A percentile compares a stretch with the other conserved stretches of the same genome.
phyloP scores from a whole-genome alignment of 176 grass and related monocot genomes.

The Puya raimondii region DNA sequence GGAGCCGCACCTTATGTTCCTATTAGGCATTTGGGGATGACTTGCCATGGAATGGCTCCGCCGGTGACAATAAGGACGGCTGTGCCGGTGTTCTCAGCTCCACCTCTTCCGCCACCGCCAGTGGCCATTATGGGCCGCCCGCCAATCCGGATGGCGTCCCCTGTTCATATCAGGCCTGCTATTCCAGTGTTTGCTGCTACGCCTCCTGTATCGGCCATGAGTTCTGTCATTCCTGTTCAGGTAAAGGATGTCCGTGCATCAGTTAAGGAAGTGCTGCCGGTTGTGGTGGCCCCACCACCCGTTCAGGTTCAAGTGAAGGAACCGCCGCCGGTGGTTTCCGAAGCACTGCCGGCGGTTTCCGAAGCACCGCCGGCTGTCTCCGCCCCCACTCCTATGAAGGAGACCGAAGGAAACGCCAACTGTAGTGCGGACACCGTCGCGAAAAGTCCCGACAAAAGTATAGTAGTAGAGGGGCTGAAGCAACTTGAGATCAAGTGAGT shows the following conservation, averaged over 20 bases:
- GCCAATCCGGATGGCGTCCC: conserved; percentile 66
- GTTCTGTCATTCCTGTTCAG: conserved; percentile 41
- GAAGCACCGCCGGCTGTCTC: conserved; percentile 8
- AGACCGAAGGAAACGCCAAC: conserved; percentile 1
- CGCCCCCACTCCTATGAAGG: neutral
- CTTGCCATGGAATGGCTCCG: conserved; percentile 84
- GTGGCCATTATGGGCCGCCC: conserved; percentile 41
- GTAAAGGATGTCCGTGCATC: conserved; percentile 44
- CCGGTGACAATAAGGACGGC: conserved; percentile 86
- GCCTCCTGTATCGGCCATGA: conserved; percentile 22
- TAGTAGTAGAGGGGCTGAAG: conserved; percentile 34
- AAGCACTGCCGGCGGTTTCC: neutral
- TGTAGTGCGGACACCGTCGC: neutral
- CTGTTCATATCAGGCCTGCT: conserved; percentile 65
- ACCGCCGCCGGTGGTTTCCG: conserved; percentile 5
- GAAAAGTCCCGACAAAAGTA: conserved; percentile 1
- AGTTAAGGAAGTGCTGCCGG: conserved; percentile 9
- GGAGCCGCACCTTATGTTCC: conserved; percentile 90
- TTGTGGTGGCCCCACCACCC: neutral
- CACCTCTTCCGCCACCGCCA: conserved; percentile 61
- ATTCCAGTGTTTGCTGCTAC: conserved; percentile 55
- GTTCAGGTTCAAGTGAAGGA: conserved; percentile 37
- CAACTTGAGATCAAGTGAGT: conserved; percentile 44
- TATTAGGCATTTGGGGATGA: conserved; percentile 51
- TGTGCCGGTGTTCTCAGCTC: conserved; percentile 94